Evolutionary conservation across 176 grass and related monocot species (phyloP), one percentile per base, ranked within the genome.

Genomic region (Juncus inflexus): DNA sequence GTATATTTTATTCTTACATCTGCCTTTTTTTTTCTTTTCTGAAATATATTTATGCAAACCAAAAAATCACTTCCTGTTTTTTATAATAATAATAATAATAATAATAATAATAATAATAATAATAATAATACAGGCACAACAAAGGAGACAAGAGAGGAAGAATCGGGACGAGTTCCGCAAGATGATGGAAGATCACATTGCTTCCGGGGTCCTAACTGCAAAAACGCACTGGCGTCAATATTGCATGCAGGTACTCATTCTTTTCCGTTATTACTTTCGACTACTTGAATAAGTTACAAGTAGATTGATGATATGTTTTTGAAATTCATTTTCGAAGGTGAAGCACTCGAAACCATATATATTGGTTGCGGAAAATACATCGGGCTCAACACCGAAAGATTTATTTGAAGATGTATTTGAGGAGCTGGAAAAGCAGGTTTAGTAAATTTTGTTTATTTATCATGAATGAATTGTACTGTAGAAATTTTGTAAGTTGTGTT

Each of bases 141-240:
- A 61, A 78, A 86, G 85, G 76, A 85, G 83, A 38, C 80, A 74
- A 66, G 95, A 99, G 64, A 77, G 89, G 40, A 99, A 94, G 75
- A 92, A 99, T 15, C 88, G 95, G 47, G 95, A 99, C 63, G 86
- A 70, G 15, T 92, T 84, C 53, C 85, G 89, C 38, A 92, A 90
- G 62, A 81, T 99, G 80, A 73, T 99, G 86, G 86, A 90, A 79
- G 89, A 83, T 63, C 89, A 99, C 77, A 74, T 80, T 50, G 64
- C 83, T 77, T 58, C 79, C 62, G 86, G 89, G 50, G 70, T 78
- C 69, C 75, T 99, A 79, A 84, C 76, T 40, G 86, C 95, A 84
- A 92, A 75, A 86, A 99, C 89, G 67, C 80, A 81, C 11, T 99
- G 95, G 95, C 89, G 80, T 61, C 85, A 89, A 67, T 99, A 99